Base-by-base conservation (phyloP, 352 stramenopile species). In the Lagenidium giganteum region DNA sequence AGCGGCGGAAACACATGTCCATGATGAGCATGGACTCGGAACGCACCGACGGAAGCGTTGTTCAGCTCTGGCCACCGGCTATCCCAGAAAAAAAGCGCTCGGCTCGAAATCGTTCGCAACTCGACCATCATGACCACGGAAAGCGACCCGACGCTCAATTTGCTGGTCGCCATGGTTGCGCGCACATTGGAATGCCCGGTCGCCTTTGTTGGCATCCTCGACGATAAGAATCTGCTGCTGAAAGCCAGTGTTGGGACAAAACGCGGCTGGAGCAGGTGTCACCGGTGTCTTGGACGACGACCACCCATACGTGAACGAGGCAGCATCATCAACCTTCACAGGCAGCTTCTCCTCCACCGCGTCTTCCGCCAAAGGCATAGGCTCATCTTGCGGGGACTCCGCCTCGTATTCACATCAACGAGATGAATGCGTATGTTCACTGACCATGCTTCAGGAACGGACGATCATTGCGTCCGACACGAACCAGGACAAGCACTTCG, bases 51-150 rank as follows among this genome's bases (percentile, higher is more conserved):
- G 70, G 65, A 8, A 79, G 59, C 36, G 55, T 77, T 16, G 70
- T 81, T 27, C 70, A 80, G 48, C 64, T 79, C 14, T 79, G 71
- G 68, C 66, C 68, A 4, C 64, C 64, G 42, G 57, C 51, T 9
- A 53, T 67, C 14, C 61, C 54, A 16, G 58, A 60, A 6, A 57
- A n/a, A 77, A 42, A 11, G 49, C 33, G 3, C 42, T 33, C 8
- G 6, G 25, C 18, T 18, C 7, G 8, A 8, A 24, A 23, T 42
- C 2, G 14, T 34, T 34, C 9, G 29, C n/a, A 40, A 40, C 17
- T 16, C 14, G 12, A 46, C 36, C 8, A 26, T 47, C 29, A 8
- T 13, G 18, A n/a, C 33, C 4, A n/a, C 21, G 4, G 26, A 47
- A 46, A 39, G 41, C 38, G 45, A 52, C 34, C 17, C 40, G 14